Conservation (phyloP, 176 grass and related monocot species). For the Panicum miliaceum region DNA sequence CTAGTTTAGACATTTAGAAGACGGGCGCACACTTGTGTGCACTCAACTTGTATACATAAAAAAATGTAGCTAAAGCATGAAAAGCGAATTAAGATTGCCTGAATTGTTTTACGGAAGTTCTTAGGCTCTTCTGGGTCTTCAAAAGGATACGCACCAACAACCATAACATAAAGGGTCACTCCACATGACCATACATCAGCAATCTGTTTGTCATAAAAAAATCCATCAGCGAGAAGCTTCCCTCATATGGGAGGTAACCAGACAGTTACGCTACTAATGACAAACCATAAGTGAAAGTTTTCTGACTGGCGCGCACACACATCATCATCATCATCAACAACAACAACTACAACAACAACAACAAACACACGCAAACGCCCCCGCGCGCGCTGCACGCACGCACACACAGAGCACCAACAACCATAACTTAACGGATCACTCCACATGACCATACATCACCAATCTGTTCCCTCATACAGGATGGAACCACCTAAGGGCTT, state of each 20-base stretch:
- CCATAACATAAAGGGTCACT: slow-evolving; percentile 83
- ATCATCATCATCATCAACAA: too few relatives aligned
- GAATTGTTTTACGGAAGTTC: slow-evolving; percentile 76
- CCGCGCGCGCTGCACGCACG: too few relatives aligned
- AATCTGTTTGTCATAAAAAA: slow-evolving; percentile 56
- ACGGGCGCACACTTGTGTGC: not conserved
- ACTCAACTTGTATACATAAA: not conserved
- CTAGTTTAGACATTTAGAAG: not conserved
- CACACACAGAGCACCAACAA: not conserved
- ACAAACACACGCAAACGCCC: too few relatives aligned
- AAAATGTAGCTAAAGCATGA: not conserved
- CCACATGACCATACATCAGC: slow-evolving; percentile 90
- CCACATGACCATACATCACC: too few relatives aligned
- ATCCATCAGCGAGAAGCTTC: slow-evolving; percentile 17
- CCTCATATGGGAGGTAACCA: not conserved
- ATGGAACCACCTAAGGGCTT: not conserved
- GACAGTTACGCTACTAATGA: not conserved
- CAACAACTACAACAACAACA: too few relatives aligned
- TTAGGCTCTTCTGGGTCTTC: slow-evolving; percentile 83
- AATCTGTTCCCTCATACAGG: not conserved
- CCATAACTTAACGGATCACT: too few relatives aligned
- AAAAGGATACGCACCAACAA: slow-evolving; percentile 85
- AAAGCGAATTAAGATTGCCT: slow-evolving; percentile 47
- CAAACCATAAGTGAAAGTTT: not conserved
- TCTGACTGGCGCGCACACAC: not conserved